These are phyloP conservation scores for Cordyceps tenuipes DNA, from an alignment of 2,329 filamentous ascomycete species.

Conservation along the genomic window DNA sequence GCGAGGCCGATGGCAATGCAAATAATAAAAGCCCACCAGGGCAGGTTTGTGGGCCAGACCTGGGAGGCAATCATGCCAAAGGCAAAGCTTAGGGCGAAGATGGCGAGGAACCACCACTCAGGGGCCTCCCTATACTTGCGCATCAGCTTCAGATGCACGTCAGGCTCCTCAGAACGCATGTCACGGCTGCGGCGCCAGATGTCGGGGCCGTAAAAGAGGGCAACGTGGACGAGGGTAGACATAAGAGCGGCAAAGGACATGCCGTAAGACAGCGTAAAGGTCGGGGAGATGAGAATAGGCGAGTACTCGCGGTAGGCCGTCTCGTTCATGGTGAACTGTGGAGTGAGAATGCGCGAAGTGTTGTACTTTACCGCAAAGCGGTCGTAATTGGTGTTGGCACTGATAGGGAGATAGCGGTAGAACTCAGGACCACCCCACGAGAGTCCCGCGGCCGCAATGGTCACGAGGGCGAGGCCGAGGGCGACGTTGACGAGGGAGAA, in stretches of 20 bases:
- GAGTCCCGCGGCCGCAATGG: constrained; percentile 42
- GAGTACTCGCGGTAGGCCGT: constrained; percentile 51
- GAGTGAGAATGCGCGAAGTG: constrained; percentile 44
- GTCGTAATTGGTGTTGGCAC: constrained; percentile 47
- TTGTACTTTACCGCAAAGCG: constrained; percentile 51
- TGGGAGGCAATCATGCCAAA: constrained; percentile 33
- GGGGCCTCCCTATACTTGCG: constrained; percentile 13
- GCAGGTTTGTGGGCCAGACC: constrained; percentile 31
- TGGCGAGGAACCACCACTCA: constrained; percentile 46
- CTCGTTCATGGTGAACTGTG: constrained; percentile 43
- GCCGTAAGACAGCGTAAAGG: constrained; percentile 47
- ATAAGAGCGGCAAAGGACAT: constrained; percentile 49
- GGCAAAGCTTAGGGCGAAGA: constrained; percentile 41
- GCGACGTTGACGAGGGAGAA: constrained; percentile 53
- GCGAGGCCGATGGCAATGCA: constrained; percentile 32
- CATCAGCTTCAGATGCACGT: constrained; percentile 44
- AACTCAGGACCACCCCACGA: constrained; percentile 43
- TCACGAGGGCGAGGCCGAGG: constrained; percentile 42
- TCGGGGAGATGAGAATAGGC: constrained; percentile 44
- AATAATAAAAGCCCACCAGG: constrained; percentile 35
- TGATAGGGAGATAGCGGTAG: constrained; percentile 48
- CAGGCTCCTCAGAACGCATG: constrained; percentile 33
- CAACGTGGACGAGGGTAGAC: constrained; percentile 43
- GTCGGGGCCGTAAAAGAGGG: constrained; percentile 43
- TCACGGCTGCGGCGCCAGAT: constrained; percentile 29